Evolutionary conservation across 2,329 filamentous ascomycete species (phyloP).

Genomic region (Sporothrix pallida): DNA sequence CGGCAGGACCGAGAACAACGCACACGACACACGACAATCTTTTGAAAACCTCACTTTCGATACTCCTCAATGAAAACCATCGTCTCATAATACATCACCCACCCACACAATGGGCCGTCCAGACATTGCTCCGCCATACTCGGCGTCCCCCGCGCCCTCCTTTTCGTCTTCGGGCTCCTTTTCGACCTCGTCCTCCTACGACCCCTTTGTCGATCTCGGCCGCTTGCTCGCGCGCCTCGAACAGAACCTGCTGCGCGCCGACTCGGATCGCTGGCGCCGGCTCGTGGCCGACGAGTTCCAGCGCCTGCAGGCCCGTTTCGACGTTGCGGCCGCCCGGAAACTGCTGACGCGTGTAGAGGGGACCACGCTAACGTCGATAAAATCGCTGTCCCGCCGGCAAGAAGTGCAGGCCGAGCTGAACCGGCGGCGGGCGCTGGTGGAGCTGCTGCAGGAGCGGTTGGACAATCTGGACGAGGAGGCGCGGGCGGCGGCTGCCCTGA

Average conservation of each 20-base stretch:
- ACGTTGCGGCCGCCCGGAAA: constrained; percentile 72
- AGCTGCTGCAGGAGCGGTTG: constrained; percentile 68
- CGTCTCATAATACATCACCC: not conserved
- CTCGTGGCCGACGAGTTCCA: constrained; percentile 69
- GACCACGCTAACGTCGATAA: constrained; percentile 61
- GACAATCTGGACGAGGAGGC: constrained; percentile 69
- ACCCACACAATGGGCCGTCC: constrained; percentile 30
- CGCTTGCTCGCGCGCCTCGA: constrained; percentile 71
- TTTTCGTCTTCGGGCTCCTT: not conserved
- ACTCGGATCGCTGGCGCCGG: constrained; percentile 62
- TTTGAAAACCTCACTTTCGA: not conserved
- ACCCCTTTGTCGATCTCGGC: constrained; percentile 60
- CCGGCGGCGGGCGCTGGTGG: constrained; percentile 68
- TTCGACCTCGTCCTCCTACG: constrained; percentile 32
- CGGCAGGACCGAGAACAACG: constrained; percentile 4
- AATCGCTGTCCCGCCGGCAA: constrained; percentile 62
- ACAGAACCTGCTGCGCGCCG: constrained; percentile 66
- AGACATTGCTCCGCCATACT: constrained; percentile 23
- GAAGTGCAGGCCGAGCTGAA: constrained; percentile 68
- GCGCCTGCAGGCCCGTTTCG: constrained; percentile 65
- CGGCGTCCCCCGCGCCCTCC: constrained; percentile 11
- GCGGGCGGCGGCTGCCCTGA: constrained; percentile 42
- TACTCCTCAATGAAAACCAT: not conserved
- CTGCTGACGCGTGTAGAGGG: constrained; percentile 75
- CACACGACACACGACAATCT: not conserved